Evolutionary conservation across 441 rosid genomes (phyloP), one percentile per base, ranked within the genome.

Genomic region (Euphorbia celastroides): DNA sequence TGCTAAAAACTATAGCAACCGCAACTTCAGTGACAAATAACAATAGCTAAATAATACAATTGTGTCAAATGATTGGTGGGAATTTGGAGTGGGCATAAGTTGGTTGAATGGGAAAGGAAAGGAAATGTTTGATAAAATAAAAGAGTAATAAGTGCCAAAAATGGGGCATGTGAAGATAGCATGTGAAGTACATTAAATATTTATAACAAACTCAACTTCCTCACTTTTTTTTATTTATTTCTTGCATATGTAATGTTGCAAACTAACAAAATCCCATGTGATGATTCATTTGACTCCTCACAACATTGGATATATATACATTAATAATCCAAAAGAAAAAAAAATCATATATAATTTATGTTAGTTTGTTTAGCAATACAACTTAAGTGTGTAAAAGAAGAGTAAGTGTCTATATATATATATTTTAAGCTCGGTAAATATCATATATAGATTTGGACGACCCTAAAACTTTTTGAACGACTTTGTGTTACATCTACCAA

Each of bases 181-280:
- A 82, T 84, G 88, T 82, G 86, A 72, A 58, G 83, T 14, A 64
- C 83, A 75, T 77, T 78, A 57, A 77, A 62, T 68, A 13, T 55
- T 66, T 54, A 42, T 51, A 60, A 69, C 74, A 57, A 76, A 70
- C 81, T 69, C 79, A 65, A 65, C 81, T 70, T 64, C 76, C 68
- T 56, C 76, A 25, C 77, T 41, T 41, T 41, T 41, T 41, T 3
- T 54, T 34, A 3, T 34, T 34, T 34, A 3, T 34, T 48, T 41
- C 61, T 34, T 41, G 58, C n/a, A n/a, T n/a, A n/a, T n/a, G n/a
- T n/a, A n/a, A n/a, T n/a, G n/a, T n/a, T n/a, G n/a, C n/a, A n/a
- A n/a, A n/a, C n/a, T n/a, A n/a, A 66, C 73, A 44, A 26, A 46
- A 2, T 36, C 58, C 85, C 88, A 84, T 80, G 88, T 82, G 88